phyloP scores from a whole-genome alignment of 2,329 filamentous ascomycete species.

The Blastomyces emzantsi region DNA sequence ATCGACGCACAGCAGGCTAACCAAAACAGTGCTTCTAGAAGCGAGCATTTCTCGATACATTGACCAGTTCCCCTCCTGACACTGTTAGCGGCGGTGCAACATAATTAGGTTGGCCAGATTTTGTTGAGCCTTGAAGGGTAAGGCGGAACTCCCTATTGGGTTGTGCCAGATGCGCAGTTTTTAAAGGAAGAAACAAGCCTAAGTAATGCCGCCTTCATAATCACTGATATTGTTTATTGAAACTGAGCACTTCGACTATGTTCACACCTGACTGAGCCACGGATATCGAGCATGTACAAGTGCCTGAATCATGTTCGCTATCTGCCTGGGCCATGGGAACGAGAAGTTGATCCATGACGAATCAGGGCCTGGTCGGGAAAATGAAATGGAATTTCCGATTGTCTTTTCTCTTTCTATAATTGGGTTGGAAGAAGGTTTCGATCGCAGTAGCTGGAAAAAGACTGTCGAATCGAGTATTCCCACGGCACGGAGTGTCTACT shows the following conservation, averaged over 20 bases:
- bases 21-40: neutral
- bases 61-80: neutral
- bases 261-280: neutral
- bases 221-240: neutral
- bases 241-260: neutral
- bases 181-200: neutral
- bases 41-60: neutral
- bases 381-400: constrained; percentile 10
- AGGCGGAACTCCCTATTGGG: neutral
- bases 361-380: neutral
- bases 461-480: neutral
- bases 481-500: neutral
- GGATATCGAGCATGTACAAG: neutral
- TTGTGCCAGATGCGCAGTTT: neutral
- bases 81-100: neutral
- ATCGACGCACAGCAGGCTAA: neutral
- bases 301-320: neutral
- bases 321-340: neutral
- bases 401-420: neutral
- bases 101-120: neutral
- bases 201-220: neutral
- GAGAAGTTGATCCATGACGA: neutral
- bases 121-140: too few relatives aligned
- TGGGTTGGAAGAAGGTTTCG: constrained; percentile 3
- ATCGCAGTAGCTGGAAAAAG: neutral